These are phyloP conservation scores for Trichoderma pleuroti DNA, from an alignment of 2,329 filamentous ascomycete genomes.

Conservation along the genomic window DNA sequence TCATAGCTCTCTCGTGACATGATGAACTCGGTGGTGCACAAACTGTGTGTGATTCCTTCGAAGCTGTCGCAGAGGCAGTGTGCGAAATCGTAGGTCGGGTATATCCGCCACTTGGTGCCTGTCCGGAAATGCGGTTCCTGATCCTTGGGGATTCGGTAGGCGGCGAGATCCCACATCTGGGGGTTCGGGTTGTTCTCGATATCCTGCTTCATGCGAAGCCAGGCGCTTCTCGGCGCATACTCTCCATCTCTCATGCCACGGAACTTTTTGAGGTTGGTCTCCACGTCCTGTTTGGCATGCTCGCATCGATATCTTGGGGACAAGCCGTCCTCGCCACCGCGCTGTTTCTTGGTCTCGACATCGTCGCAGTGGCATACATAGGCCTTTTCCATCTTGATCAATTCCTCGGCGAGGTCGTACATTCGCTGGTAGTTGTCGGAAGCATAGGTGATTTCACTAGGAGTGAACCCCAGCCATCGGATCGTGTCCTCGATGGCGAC, in stretches of 20 bases:
- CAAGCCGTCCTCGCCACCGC: slow-evolving; percentile 70
- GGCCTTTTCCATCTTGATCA: slow-evolving; percentile 66
- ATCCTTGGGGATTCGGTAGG: slow-evolving; percentile 78
- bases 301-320: slow-evolving; percentile 73
- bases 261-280: slow-evolving; percentile 79
- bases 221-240: slow-evolving; percentile 79
- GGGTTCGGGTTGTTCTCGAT: slow-evolving; percentile 70
- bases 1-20: slow-evolving; percentile 84
- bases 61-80: slow-evolving; percentile 87
- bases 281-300: slow-evolving; percentile 70
- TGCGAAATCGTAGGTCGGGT: slow-evolving; percentile 91
- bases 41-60: slow-evolving; percentile 84
- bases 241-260: slow-evolving; percentile 87
- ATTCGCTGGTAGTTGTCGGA: slow-evolving; percentile 87
- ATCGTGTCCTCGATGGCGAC: slow-evolving; percentile 78
- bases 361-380: slow-evolving; percentile 90
- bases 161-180: slow-evolving; percentile 94
- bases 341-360: slow-evolving; percentile 78
- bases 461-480: slow-evolving; percentile 58
- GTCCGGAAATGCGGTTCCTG: slow-evolving; percentile 71
- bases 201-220: slow-evolving; percentile 90
- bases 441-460: slow-evolving; percentile 75
- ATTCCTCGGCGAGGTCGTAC: slow-evolving; percentile 82
- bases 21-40: slow-evolving; percentile 92
- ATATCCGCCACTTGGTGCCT: slow-evolving; percentile 82